Percentiles rank a stretch among this genome's conserved stretches.
Conservation (phyloP, 176 grass and related monocot genomes). For the Zizania latifolia region DNA sequence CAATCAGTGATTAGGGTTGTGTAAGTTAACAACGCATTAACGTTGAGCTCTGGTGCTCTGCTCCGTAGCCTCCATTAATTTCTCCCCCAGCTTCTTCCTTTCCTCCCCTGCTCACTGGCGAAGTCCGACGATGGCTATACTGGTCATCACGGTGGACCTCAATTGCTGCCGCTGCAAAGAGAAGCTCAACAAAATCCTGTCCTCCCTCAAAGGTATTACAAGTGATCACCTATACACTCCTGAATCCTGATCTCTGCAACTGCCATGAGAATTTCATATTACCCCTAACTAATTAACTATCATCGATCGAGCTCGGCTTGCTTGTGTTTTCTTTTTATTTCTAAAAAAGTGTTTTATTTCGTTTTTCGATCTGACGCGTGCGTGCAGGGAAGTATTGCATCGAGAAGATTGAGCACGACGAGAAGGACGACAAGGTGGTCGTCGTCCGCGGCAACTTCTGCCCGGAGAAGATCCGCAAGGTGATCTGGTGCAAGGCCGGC, state of each 20-base stretch:
- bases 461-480: not conserved
- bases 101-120: too few species aligned
- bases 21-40: not conserved
- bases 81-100: not conserved
- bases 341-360: too few species aligned
- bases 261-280: not conserved
- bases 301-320: too few species aligned
- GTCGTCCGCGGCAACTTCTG: constrained; percentile 26
- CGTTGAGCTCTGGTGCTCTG: not conserved
- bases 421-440: constrained; percentile 16
- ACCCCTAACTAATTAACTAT: not conserved
- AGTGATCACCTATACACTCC: too few species aligned
- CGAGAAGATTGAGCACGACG: constrained; percentile 35
- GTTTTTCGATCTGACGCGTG: too few species aligned
- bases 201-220: too few species aligned
- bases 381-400: constrained; percentile 24
- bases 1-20: too few species aligned
- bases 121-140: not conserved
- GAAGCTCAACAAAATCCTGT: not conserved
- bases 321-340: too few species aligned
- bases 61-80: not conserved
- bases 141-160: not conserved
- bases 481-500: constrained; percentile 12
- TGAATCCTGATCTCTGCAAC: too few species aligned
- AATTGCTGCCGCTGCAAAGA: not conserved